A percentile compares a stretch with the other conserved stretches of the same genome.
Evolutionary conservation across 2,329 filamentous ascomycete species (phyloP).

Genomic region (Penicillium sp.): DNA sequence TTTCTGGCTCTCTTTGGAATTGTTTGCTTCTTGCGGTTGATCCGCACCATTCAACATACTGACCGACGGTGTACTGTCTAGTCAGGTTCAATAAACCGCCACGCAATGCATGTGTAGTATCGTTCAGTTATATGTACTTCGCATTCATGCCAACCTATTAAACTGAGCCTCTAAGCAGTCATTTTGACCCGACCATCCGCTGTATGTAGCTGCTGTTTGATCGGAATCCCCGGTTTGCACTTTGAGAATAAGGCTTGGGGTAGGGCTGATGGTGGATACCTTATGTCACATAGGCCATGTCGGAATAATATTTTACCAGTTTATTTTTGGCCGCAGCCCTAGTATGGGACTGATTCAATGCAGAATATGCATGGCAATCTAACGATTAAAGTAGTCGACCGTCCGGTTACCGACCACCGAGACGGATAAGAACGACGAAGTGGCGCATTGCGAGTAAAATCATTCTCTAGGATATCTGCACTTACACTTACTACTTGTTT

Average conservation of each 20-base stretch:
- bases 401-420: neutral
- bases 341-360: neutral
- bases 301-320: neutral
- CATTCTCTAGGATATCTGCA: too few relatives aligned
- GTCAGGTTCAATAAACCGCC: neutral
- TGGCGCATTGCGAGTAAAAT: too few relatives aligned
- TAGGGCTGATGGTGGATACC: neutral
- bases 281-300: neutral
- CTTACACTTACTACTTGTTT: too few relatives aligned
- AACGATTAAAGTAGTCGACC: neutral
- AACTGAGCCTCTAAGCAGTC: neutral
- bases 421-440: neutral
- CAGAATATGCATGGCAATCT: neutral
- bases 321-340: neutral
- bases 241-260: neutral
- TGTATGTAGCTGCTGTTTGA: neutral
- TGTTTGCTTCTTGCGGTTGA: neutral
- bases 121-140: neutral
- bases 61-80: neutral
- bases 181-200: neutral
- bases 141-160: neutral
- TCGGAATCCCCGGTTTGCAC: neutral
- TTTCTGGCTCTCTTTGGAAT: neutral
- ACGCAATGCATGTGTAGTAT: neutral
- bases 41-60: neutral